These are phyloP conservation scores for Kwoniella mangroviensis DNA, from an alignment of 768 basidiomycete species.

Conservation along the genomic window DNA sequence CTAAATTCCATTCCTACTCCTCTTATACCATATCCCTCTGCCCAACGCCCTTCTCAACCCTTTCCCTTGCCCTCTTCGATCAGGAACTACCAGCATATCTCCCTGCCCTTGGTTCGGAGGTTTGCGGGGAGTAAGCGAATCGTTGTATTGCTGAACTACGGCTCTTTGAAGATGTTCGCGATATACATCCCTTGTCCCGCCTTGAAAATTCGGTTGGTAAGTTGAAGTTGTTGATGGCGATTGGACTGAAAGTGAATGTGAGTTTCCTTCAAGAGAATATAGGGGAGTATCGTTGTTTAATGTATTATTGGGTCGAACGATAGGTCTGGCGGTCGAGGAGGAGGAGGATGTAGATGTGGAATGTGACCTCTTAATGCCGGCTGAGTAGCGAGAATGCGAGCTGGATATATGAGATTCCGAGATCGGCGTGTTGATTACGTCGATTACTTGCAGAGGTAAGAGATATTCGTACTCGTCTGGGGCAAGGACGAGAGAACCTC, in stretches of 20 bases:
- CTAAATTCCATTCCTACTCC: not conserved
- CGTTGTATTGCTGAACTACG: slow-evolving; percentile 3
- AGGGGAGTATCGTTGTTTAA: not conserved
- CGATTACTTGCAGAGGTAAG: not conserved
- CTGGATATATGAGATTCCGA: too few relatives aligned
- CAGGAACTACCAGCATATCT: not conserved
- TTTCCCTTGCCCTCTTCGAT: not conserved
- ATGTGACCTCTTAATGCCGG: not conserved
- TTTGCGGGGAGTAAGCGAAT: slow-evolving; percentile 9
- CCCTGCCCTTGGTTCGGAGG: not conserved
- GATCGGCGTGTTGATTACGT: not conserved
- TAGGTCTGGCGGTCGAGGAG: not conserved
- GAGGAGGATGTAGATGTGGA: not conserved
- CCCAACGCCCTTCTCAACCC: slow-evolving; percentile 3
- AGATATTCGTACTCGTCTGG: slow-evolving; percentile 16
- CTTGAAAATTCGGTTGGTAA: not conserved
- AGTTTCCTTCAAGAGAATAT: not conserved
- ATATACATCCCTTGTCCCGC: not conserved
- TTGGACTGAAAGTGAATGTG: not conserved
- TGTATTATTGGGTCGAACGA: not conserved
- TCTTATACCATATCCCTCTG: not conserved
- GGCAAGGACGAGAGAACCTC: not conserved
- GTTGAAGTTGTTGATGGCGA: not conserved
- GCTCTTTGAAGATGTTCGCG: slow-evolving; percentile 10
- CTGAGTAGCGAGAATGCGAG: not conserved